Evolutionary conservation across 148 eudicot species (phyloP).

Genomic region (Tetragonia tetragonoides): DNA sequence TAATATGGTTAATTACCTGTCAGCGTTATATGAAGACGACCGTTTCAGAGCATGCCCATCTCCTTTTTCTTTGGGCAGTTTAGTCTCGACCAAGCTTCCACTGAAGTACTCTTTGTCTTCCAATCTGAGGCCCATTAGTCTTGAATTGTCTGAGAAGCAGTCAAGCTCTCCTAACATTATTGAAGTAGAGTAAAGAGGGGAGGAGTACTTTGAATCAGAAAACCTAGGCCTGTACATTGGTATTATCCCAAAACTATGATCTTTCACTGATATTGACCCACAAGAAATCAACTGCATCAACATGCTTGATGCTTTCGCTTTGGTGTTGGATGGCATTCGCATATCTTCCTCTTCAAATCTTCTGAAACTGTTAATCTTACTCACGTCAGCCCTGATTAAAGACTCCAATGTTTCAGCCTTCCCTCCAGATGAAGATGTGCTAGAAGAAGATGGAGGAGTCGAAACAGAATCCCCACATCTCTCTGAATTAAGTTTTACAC

Average conservation of each 20-base stretch:
- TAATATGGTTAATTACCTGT: constrained; percentile 47
- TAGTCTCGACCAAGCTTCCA: constrained; percentile 86
- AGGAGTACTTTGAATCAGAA: constrained; percentile 66
- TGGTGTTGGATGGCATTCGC: constrained; percentile 43
- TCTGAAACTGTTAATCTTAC: constrained; percentile 67
- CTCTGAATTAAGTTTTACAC: constrained; percentile 36
- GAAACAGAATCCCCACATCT: constrained; percentile 40
- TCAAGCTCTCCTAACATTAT: constrained; percentile 80
- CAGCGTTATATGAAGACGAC: constrained; percentile 75
- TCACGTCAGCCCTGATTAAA: constrained; percentile 76
- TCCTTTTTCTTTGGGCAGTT: constrained; percentile 48
- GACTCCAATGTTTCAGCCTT: constrained; percentile 84
- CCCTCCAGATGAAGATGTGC: constrained; percentile 66
- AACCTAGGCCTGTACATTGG: constrained; percentile 73
- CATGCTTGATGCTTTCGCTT: constrained; percentile 68
- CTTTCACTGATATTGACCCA: constrained; percentile 89
- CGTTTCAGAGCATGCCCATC: constrained; percentile 51
- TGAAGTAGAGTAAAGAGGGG: constrained; percentile 80
- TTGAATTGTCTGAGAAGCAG: constrained; percentile 65
- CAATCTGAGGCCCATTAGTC: constrained; percentile 52
- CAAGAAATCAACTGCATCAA: constrained; percentile 91
- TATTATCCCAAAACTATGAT: constrained; percentile 78
- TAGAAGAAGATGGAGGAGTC: constrained; percentile 58
- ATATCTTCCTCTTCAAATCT: constrained; percentile 50
- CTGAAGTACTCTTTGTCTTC: constrained; percentile 96